Evolutionary conservation across 768 basidiomycete genomes (phyloP).

Genomic region (Amanita molliuscula): DNA sequence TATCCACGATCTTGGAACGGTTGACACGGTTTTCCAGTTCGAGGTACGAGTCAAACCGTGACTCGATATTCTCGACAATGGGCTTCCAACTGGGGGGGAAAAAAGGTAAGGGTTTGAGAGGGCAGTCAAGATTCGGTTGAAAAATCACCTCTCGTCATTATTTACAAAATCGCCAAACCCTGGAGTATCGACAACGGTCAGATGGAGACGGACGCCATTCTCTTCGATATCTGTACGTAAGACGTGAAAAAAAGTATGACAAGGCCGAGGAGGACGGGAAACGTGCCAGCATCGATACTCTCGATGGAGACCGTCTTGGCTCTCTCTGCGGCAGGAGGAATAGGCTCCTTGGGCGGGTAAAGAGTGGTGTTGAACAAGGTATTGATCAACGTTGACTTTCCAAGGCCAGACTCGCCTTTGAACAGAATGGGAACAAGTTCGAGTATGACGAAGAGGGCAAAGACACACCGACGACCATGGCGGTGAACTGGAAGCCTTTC

Average conservation of each 20-base stretch:
- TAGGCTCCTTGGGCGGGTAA: slow-evolving; percentile 80
- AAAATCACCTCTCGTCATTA: slow-evolving; percentile 86
- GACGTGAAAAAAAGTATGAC: slow-evolving; percentile 14
- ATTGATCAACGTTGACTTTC: slow-evolving; percentile 98
- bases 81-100: slow-evolving; percentile 96
- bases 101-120: slow-evolving; percentile 11
- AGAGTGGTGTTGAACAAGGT: slow-evolving; percentile 97
- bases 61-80: slow-evolving; percentile 96
- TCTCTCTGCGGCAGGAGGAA: slow-evolving; percentile 76
- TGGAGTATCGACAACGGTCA: slow-evolving; percentile 99
- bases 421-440: slow-evolving; percentile 11
- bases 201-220: slow-evolving; percentile 89
- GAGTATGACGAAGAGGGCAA: slow-evolving; percentile 7
- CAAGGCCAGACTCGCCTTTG: slow-evolving; percentile 92
- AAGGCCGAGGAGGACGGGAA: slow-evolving; percentile 13
- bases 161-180: slow-evolving; percentile 99
- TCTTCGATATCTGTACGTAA: slow-evolving; percentile 87
- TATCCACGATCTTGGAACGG: slow-evolving; percentile 86
- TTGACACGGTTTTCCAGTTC: slow-evolving; percentile 99
- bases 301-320: slow-evolving; percentile 96
- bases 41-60: slow-evolving; percentile 93
- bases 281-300: slow-evolving; percentile 92
- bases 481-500: slow-evolving; percentile 98
- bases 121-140: slow-evolving; percentile 7
- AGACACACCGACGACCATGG: slow-evolving; percentile 95